phyloP scores from a whole-genome alignment of 352 stramenopile species.

The Phytophthora aleatoria region DNA sequence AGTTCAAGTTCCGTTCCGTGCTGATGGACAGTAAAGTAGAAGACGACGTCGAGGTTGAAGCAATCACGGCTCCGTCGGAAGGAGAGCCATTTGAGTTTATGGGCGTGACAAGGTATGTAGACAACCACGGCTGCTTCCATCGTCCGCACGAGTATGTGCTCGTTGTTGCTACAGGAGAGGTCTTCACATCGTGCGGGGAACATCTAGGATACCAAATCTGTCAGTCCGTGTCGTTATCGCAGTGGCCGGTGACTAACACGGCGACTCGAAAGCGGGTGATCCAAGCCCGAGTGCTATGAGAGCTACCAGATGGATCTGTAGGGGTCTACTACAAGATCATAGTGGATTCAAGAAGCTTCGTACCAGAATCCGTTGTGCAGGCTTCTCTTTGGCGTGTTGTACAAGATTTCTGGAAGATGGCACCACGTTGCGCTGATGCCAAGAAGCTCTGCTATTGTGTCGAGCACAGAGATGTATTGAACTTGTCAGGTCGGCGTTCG shows the following conservation, averaged over 20 bases:
- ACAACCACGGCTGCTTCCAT: constrained; percentile 10
- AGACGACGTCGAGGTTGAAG: constrained; percentile 15
- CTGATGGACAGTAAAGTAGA: constrained; percentile 16
- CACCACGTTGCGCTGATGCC: constrained; percentile 14
- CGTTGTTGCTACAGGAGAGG: constrained; percentile 11
- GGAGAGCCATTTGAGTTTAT: constrained; percentile 24
- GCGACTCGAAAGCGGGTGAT: constrained; percentile 9
- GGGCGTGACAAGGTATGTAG: constrained; percentile 9
- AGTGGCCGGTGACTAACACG: constrained; percentile 12
- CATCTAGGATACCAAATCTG: constrained; percentile 26
- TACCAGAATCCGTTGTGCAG: constrained; percentile 15
- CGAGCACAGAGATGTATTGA: constrained; percentile 7
- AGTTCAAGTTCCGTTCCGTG: constrained; percentile 23
- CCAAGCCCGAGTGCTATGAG: constrained; percentile 20
- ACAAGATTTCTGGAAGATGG: constrained; percentile 22
- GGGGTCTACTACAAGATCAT: constrained; percentile 26
- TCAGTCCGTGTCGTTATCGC: constrained; percentile 16
- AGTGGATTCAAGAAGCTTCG: constrained; percentile 21
- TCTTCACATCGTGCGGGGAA: constrained; percentile 21
- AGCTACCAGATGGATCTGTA: constrained; percentile 20
- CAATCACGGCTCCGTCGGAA: constrained; percentile 6
- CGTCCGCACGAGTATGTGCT: constrained; percentile 25
- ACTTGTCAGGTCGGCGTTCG: constrained; percentile 3
- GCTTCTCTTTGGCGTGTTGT: constrained; percentile 13
- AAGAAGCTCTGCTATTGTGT: constrained; percentile 29